These are phyloP conservation scores for Camelina sativa DNA, from an alignment of 345 rosid species.

Conservation along the genomic window DNA sequence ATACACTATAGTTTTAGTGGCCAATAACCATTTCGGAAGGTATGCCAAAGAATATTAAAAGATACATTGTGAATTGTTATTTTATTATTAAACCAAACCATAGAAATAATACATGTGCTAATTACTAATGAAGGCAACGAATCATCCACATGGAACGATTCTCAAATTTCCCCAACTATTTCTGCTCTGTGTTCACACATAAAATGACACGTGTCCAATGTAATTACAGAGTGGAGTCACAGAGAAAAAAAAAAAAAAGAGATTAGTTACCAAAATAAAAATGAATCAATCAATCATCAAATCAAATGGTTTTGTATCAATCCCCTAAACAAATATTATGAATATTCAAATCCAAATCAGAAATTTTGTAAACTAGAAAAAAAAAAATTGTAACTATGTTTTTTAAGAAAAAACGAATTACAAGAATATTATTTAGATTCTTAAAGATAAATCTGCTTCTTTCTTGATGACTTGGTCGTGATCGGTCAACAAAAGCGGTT, in stretches of 20 bases:
- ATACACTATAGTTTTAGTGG: constrained; percentile 33
- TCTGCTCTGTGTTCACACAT: constrained; percentile 41
- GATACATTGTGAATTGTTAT: constrained; percentile 2
- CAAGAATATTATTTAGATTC: constrained; percentile 32
- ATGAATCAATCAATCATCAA: constrained; percentile 34
- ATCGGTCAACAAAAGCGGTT: constrained; percentile 56
- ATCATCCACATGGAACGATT: constrained; percentile 45
- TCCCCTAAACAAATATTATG: constrained; percentile 29
- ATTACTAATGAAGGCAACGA: constrained; percentile 46
- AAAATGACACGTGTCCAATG: constrained; percentile 29
- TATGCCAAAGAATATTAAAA: constrained; percentile 29
- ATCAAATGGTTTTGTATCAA: constrained; percentile 24
- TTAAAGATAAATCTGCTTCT: constrained; percentile 36
- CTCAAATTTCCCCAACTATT: constrained; percentile 36
- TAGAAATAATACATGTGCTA: constrained; percentile 39
- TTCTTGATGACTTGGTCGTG: constrained; percentile 44
- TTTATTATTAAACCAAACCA: constrained; percentile 13
- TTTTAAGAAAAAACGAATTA: constrained; percentile 7
- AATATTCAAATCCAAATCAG: constrained; percentile 27
- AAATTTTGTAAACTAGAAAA: background rate
- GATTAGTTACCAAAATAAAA: constrained; percentile 11
- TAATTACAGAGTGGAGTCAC: constrained; percentile 19
- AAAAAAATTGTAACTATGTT: constrained; percentile 21
- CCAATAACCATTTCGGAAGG: constrained; percentile 40
- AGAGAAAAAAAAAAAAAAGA: background rate